Evolutionary conservation across 164 flowering plant genomes (phyloP), one percentile per base, ranked within the genome.

Genomic region (Kingdonia uniflora): DNA sequence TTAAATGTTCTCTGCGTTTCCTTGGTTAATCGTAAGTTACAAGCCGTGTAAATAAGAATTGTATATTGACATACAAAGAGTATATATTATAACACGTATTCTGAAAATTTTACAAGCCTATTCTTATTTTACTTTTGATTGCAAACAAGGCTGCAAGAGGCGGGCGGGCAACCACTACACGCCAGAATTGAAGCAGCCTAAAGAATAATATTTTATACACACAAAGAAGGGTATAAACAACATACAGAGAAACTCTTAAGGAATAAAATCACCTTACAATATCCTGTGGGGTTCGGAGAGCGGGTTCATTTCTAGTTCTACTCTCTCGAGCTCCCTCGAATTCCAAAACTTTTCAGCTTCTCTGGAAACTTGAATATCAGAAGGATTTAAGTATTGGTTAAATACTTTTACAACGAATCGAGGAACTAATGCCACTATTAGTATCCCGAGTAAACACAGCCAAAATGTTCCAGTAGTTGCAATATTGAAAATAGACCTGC

Each of bases 401-500:
- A 81, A 65, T 49, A 69, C 57, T 60, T 78, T 88, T 44, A 89
- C 74, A 53, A 76, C 74, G 59, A 89, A 85, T 26, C 94, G 92
- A 33, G 97, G 99, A 50, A 85, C 24, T 21, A 89, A 38, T 26
- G 81, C 84, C 50, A 63, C 72, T 26, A 87, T 61, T 1, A 76
- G 41, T 20, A 78, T 80, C 29, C 62, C 75, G 35, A 89, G 74
- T 77, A 94, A 69, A 67, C 87, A 80, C 25, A 72, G 39, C 99
- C 99, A 94, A 61, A 87, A 89, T 35, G 51, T 25, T 52, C 61
- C 58, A 1, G 70, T 63, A n/a, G 57, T 51, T 1, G 74, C 77
- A 14, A 75, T 48, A 0, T 83, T 46, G 64, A 86, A 87, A 61
- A 94, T 62, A 22, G 99, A 84, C 99, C 99, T 94, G 87, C 51